Evolutionary conservation across 1,284 basidiomycete genomes (phyloP).

Genomic region (Cerioporus squamosus): DNA sequence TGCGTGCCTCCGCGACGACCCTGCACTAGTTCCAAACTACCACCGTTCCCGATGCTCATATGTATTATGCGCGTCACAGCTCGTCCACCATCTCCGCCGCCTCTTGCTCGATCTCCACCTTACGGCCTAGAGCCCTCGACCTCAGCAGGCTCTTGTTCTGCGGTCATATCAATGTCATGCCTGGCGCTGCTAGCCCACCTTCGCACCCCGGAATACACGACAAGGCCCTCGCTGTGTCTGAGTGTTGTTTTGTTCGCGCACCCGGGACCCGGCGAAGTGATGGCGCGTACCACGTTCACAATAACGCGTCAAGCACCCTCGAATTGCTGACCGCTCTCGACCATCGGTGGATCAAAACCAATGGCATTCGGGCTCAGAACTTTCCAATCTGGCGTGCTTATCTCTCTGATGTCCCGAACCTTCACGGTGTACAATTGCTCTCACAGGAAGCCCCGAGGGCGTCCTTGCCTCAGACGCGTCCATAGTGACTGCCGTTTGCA

Average conservation of each 20-base stretch:
- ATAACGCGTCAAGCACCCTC: conserved; percentile 5
- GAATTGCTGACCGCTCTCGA: conserved; percentile 4
- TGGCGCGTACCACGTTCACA: neutral
- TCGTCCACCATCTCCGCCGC: neutral
- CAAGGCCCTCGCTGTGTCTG: neutral
- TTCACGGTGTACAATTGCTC: neutral
- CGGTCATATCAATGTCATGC: no score
- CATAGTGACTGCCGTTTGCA: neutral
- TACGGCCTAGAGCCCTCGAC: neutral
- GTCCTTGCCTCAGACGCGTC: neutral
- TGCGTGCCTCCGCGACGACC: neutral
- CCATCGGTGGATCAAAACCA: neutral
- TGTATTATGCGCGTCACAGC: neutral
- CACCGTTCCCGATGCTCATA: neutral
- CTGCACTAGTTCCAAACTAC: neutral
- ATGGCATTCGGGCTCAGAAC: neutral
- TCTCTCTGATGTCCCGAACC: conserved; percentile 2
- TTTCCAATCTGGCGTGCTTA: conserved; percentile 5
- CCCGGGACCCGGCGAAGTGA: neutral
- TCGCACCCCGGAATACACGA: neutral
- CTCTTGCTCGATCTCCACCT: neutral
- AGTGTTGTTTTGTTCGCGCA: neutral
- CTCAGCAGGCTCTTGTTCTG: no score
- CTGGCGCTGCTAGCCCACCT: no score
- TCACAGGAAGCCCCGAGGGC: neutral